These are phyloP conservation scores for Xeromyces bisporus DNA, from an alignment of 495 filamentous ascomycete species.

Conservation along the genomic window DNA sequence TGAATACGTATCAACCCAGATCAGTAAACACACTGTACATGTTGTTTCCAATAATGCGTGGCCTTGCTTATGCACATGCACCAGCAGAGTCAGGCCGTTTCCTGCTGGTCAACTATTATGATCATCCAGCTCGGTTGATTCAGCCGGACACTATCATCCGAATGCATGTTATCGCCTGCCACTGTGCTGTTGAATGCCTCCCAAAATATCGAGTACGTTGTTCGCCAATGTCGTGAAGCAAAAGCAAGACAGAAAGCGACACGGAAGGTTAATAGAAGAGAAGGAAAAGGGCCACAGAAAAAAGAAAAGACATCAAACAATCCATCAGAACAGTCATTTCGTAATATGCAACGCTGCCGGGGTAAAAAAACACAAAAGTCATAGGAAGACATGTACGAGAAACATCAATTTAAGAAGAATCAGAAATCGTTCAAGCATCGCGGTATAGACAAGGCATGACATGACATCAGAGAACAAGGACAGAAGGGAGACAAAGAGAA, in stretches of 20 bases:
- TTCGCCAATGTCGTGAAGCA: not conserved
- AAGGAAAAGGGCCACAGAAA: slow-evolving; percentile 6
- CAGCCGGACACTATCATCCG: too few species aligned
- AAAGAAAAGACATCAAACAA: slow-evolving; percentile 7
- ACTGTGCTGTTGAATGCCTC: too few species aligned
- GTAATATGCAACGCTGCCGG: slow-evolving; percentile 15
- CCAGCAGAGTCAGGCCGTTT: not conserved
- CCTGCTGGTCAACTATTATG: too few species aligned
- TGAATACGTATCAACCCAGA: too few species aligned
- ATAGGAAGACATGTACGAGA: slow-evolving; percentile 5
- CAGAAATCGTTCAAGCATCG: slow-evolving; percentile 22
- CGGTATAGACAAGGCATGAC: slow-evolving; percentile 26
- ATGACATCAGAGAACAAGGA: slow-evolving; percentile 8
- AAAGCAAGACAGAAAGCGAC: not conserved
- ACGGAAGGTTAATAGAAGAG: slow-evolving; percentile 4
- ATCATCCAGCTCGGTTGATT: too few species aligned
- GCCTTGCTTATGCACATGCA: not conserved
- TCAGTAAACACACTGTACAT: too few species aligned
- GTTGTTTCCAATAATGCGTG: too few species aligned
- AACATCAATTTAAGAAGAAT: slow-evolving; percentile 5
- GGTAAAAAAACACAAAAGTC: slow-evolving; percentile 9
- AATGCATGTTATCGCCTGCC: too few species aligned
- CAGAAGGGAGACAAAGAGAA: slow-evolving; percentile 3
- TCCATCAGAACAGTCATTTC: slow-evolving; percentile 5
- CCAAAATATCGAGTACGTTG: too few species aligned